Evolutionary conservation across 73 alveolate genomes (phyloP).

Genomic region (Tetrahymena elliotti): DNA sequence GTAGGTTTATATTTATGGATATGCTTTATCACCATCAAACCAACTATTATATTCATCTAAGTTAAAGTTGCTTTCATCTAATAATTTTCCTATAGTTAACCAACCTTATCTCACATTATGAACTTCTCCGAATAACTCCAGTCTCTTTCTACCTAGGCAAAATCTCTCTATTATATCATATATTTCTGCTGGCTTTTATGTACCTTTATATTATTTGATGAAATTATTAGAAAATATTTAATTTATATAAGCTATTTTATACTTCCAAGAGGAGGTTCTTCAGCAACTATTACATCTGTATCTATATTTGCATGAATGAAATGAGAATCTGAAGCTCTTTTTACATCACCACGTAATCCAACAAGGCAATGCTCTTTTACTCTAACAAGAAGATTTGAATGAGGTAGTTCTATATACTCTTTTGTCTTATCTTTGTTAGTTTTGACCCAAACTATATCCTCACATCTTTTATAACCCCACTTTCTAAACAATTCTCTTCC

Average conservation of each 20-base stretch:
- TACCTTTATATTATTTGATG: conserved; percentile 17
- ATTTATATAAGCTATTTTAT: background rate
- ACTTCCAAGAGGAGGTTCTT: conserved; percentile 67
- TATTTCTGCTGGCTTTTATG: conserved; percentile 89
- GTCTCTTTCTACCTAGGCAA: conserved; percentile 90
- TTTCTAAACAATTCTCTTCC: conserved; percentile 72
- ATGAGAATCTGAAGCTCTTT: conserved; percentile 88
- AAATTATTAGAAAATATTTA: background rate
- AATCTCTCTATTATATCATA: conserved; percentile 92
- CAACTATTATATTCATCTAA: conserved; percentile 24
- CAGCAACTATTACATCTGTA: conserved; percentile 92
- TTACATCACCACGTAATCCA: conserved; percentile 94
- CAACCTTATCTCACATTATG: conserved; percentile 85
- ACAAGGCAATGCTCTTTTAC: conserved; percentile 92
- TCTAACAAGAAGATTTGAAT: conserved; percentile 53
- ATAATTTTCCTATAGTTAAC: conserved; percentile 38
- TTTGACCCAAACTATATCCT: conserved; percentile 92
- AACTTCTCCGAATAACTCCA: conserved; percentile 79
- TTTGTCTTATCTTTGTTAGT: conserved; percentile 47
- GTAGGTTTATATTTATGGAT: background rate
- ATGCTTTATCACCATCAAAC: conserved; percentile 5
- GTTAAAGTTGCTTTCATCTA: conserved; percentile 17
- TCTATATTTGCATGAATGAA: conserved; percentile 96
- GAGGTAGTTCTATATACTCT: conserved; percentile 19
- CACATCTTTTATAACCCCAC: conserved; percentile 96